These are phyloP conservation scores for Saposhnikovia divaricata DNA, from an alignment of 129 eudicot genomes.

Conservation along the genomic window DNA sequence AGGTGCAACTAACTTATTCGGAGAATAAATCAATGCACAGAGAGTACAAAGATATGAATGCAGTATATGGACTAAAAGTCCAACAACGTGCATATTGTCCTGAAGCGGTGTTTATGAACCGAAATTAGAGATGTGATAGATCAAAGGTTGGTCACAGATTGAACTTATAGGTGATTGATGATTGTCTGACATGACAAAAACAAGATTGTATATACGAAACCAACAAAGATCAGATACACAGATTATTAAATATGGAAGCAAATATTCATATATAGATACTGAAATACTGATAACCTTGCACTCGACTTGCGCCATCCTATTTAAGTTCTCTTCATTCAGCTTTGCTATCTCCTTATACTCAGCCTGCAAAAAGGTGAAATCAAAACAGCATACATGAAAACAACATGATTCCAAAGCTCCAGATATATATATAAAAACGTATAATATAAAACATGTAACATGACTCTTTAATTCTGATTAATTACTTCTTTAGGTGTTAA, in stretches of 20 bases:
- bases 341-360: slow-evolving; percentile 21
- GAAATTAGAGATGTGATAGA: neutral
- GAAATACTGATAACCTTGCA: no score
- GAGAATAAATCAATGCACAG: neutral
- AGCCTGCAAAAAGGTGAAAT: slow-evolving; percentile 21
- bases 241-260: no score
- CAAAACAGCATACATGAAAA: slow-evolving; percentile 1
- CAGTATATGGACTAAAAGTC: no score
- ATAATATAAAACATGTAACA: no score
- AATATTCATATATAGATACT: no score
- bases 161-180: no score
- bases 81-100: neutral
- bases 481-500: neutral
- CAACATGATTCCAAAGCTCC: neutral
- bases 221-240: no score
- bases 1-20: neutral
- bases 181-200: neutral
- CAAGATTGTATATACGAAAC: no score
- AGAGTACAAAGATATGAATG: neutral
- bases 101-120: no score
- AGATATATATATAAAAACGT: neutral
- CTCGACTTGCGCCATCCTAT: neutral
- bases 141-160: no score
- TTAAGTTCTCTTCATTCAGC: slow-evolving; percentile 39
- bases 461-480: neutral